A percentile compares a stretch with the other conserved stretches of the same genome.
phyloP scores from a whole-genome alignment of 768 basidiomycete species.

The Xanthoconium stramineum region DNA sequence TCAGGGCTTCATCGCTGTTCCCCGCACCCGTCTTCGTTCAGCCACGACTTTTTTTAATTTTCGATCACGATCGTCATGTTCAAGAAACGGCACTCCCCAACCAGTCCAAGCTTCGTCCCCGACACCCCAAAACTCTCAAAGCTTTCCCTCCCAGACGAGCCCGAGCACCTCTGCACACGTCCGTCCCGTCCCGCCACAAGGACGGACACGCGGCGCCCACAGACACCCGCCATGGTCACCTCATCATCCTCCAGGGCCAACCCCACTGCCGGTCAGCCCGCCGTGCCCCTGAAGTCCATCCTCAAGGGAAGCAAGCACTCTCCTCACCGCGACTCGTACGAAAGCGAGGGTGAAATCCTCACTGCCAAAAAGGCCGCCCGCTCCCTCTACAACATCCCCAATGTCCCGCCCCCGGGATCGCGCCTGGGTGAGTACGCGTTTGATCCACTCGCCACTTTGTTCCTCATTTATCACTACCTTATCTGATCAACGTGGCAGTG shows the following conservation, averaged over 20 bases:
- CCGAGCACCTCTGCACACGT: neutral
- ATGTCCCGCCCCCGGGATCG: constrained; percentile 21
- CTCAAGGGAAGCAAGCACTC: constrained; percentile 25
- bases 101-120: constrained; percentile 16
- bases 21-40: constrained; percentile 13
- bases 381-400: constrained; percentile 22
- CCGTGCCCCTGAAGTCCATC: constrained; percentile 27
- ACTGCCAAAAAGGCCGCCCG: constrained; percentile 21
- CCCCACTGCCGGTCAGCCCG: constrained; percentile 21
- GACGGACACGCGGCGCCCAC: constrained; percentile 15
- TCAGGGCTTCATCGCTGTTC: neutral
- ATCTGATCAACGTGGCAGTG: constrained; percentile 31
- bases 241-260: constrained; percentile 18
- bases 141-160: constrained; percentile 13
- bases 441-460: neutral
- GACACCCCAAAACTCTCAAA: constrained; percentile 21
- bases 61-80: constrained; percentile 29
- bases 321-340: constrained; percentile 22
- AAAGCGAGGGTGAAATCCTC: constrained; percentile 28
- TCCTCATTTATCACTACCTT: constrained; percentile 15
- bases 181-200: constrained; percentile 16
- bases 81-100: constrained; percentile 15
- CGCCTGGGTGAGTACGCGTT: constrained; percentile 24
- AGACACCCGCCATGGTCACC: constrained; percentile 16
- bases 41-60: constrained; percentile 16